phyloP scores from a whole-genome alignment of 1,284 basidiomycete genomes.

The Trichosporon sp. region DNA sequence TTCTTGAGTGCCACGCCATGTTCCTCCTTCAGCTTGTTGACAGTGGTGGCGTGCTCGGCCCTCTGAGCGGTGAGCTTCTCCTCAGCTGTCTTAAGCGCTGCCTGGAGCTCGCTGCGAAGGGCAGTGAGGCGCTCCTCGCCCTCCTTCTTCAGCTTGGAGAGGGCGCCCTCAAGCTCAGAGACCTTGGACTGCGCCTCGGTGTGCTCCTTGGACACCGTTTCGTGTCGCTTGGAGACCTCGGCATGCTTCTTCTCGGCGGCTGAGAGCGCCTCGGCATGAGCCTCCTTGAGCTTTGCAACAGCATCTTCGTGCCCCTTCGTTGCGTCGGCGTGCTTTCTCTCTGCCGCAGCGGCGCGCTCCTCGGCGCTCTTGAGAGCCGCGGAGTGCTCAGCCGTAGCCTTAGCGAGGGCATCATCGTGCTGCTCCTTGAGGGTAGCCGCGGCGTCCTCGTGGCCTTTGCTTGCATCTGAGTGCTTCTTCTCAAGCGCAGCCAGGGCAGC shows the following conservation, averaged over 20 bases:
- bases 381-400: not conserved
- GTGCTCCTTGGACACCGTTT: not conserved
- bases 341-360: not conserved
- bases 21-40: not conserved
- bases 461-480: slow-evolving; percentile 31
- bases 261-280: not conserved
- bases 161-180: not conserved
- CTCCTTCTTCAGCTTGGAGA: not conserved
- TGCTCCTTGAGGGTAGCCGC: slow-evolving; percentile 32
- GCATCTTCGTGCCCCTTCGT: not conserved
- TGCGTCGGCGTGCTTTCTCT: not conserved
- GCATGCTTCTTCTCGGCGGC: not conserved
- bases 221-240: not conserved
- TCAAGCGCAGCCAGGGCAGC: slow-evolving; percentile 25
- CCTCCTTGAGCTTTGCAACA: too few species aligned
- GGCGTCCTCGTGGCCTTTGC: slow-evolving; percentile 37
- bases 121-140: not conserved
- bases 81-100: not conserved
- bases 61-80: not conserved
- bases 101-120: not conserved
- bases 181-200: not conserved
- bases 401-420: not conserved
- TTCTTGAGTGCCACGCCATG: not conserved
- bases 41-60: not conserved
- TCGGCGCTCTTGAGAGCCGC: not conserved